Conservation (phyloP, 148 eudicot genomes). For the Spergularia bocconei region DNA sequence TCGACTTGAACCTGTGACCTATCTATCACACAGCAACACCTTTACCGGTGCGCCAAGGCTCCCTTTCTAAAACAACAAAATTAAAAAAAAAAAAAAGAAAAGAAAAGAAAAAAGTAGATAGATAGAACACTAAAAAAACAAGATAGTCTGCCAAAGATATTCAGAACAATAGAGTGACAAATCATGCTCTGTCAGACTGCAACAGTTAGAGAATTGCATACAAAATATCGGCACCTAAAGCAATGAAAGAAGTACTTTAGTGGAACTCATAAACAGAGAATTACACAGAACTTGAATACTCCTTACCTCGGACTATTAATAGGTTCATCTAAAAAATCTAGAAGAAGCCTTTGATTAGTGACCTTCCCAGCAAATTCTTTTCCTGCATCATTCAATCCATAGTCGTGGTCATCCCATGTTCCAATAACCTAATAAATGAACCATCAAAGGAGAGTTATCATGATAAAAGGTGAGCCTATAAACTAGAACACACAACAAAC, state of each 20-base stretch:
- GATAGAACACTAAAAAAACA: not conserved
- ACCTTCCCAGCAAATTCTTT: conserved; percentile 54
- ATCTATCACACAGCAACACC: too few relatives aligned
- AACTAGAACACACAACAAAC: not conserved
- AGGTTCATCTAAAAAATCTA: conserved; percentile 78
- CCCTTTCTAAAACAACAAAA: not conserved
- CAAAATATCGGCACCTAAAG: not conserved
- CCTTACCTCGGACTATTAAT: conserved; percentile 58
- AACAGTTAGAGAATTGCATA: too few relatives aligned
- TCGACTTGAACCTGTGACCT: too few relatives aligned
- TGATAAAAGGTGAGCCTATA: not conserved
- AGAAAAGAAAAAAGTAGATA: not conserved
- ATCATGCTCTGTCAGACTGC: not conserved
- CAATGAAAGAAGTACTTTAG: not conserved
- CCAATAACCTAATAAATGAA: conserved; percentile 49
- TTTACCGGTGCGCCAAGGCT: too few relatives aligned
- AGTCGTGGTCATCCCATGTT: conserved; percentile 88
- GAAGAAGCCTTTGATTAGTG: conserved; percentile 56
- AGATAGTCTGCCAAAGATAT: not conserved
- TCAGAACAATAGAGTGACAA: not conserved
- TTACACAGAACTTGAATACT: not conserved
- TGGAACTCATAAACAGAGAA: not conserved
- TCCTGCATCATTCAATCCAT: conserved; percentile 77
- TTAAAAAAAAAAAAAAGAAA: too few relatives aligned
- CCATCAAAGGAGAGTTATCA: not conserved